Evolutionary conservation across 495 filamentous ascomycete species (phyloP).

Genomic region (Usnea hakonensis): DNA sequence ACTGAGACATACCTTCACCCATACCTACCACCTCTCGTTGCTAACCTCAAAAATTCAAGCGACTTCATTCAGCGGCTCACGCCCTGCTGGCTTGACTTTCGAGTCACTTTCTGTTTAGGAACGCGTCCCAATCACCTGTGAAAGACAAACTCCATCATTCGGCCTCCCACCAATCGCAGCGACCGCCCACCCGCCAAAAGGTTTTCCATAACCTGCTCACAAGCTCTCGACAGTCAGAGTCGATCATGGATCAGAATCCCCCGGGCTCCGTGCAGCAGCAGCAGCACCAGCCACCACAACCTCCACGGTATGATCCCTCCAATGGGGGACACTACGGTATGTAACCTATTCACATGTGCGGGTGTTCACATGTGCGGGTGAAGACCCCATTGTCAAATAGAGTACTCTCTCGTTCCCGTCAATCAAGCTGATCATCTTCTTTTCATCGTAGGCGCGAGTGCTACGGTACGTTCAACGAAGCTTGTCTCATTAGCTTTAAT

Average conservation of each 20-base stretch:
- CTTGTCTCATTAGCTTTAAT: constrained; percentile 48
- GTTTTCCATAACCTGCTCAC: constrained; percentile 1
- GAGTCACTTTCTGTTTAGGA: background rate
- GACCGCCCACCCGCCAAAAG: constrained; percentile 8
- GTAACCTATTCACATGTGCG: too few species aligned
- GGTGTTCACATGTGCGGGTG: background rate
- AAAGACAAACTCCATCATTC: background rate
- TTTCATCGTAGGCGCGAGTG: constrained; percentile 61
- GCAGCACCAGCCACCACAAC: constrained; percentile 52
- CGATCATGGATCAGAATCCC: constrained; percentile 50
- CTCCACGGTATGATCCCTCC: constrained; percentile 61
- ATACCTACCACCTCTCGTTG: background rate
- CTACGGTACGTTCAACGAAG: constrained; percentile 52
- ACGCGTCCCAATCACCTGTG: background rate
- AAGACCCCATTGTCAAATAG: background rate
- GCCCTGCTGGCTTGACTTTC: background rate
- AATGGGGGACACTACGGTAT: constrained; percentile 87
- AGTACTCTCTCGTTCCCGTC: background rate
- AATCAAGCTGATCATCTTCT: constrained; percentile 19
- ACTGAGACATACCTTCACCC: background rate
- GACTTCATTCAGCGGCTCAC: background rate
- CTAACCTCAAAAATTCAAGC: background rate
- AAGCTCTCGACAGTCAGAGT: constrained; percentile 1
- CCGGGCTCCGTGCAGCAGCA: constrained; percentile 46
- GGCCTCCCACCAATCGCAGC: background rate